A percentile compares a stretch with the other conserved stretches of the same genome.
Evolutionary conservation across 2,329 filamentous ascomycete genomes (phyloP).

Genomic region (Colletotrichum acutatum): DNA sequence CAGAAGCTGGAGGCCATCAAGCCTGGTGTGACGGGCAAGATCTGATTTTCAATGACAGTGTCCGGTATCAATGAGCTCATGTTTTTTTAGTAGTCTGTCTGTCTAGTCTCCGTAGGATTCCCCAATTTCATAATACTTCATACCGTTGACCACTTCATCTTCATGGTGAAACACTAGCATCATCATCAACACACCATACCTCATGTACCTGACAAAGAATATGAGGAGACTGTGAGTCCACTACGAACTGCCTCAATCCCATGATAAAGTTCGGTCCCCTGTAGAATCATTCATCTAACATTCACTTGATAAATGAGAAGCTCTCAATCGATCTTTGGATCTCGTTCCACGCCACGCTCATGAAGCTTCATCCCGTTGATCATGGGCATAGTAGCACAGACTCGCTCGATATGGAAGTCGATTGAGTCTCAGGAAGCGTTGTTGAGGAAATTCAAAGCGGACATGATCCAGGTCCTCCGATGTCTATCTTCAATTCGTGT

Average conservation of each 20-base stretch:
- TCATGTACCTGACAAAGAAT: background rate
- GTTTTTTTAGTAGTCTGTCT: background rate
- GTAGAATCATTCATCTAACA: background rate
- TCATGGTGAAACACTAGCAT: background rate
- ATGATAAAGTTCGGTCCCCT: background rate
- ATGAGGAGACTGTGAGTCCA: too few relatives aligned
- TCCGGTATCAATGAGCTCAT: background rate
- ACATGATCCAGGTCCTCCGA: background rate
- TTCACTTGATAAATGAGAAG: too few relatives aligned
- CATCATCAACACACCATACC: background rate
- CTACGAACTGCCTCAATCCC: background rate
- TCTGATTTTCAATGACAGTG: background rate
- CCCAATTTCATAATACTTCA: background rate
- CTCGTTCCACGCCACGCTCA: background rate
- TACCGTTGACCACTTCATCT: background rate
- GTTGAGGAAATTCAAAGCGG: background rate
- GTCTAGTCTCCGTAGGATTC: background rate
- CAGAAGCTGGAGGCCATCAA: constrained; percentile 53
- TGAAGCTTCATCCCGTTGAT: background rate
- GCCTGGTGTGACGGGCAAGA: constrained; percentile 44
- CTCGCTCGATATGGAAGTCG: too few relatives aligned
- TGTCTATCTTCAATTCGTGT: background rate
- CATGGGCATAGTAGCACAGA: background rate
- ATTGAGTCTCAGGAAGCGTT: background rate
- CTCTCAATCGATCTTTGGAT: background rate